Evolutionary conservation across 2,329 filamentous ascomycete genomes (phyloP).

Genomic region (Trichoderma koningii): DNA sequence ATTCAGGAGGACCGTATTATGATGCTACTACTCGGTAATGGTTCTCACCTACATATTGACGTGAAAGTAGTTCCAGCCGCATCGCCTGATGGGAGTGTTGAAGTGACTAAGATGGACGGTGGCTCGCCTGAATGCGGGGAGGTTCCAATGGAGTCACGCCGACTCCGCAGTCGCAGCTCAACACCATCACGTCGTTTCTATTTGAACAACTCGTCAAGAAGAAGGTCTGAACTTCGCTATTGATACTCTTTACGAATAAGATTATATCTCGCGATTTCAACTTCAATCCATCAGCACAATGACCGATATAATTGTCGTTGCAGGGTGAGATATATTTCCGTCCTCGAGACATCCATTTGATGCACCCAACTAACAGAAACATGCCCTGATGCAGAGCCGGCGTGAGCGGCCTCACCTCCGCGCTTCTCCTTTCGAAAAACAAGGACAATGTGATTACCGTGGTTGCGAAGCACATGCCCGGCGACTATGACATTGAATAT

Average conservation of each 20-base stretch:
- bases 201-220: not conserved
- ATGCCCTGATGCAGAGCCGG: conserved; percentile 44
- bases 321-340: conserved; percentile 36
- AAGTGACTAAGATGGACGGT: not conserved
- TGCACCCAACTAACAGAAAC: not conserved
- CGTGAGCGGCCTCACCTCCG: conserved; percentile 55
- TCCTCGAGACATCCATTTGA: not conserved
- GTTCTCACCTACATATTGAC: not conserved
- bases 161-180: conserved; percentile 14
- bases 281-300: conserved; percentile 30
- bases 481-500: conserved; percentile 90
- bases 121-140: conserved; percentile 16
- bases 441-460: conserved; percentile 61
- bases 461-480: conserved; percentile 86
- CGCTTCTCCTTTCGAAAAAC: conserved; percentile 50
- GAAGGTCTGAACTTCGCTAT: not conserved
- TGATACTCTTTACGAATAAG: not conserved
- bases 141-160: conserved; percentile 9
- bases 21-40: too few relatives aligned
- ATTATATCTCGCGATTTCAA: not conserved
- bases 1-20: too few relatives aligned
- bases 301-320: conserved; percentile 40
- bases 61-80: not conserved
- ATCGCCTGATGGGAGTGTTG: not conserved
- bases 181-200: not conserved